Evolutionary conservation across 2,329 filamentous ascomycete species (phyloP), one percentile per base, ranked within the genome.

Genomic region (Ophiostoma sp.): DNA sequence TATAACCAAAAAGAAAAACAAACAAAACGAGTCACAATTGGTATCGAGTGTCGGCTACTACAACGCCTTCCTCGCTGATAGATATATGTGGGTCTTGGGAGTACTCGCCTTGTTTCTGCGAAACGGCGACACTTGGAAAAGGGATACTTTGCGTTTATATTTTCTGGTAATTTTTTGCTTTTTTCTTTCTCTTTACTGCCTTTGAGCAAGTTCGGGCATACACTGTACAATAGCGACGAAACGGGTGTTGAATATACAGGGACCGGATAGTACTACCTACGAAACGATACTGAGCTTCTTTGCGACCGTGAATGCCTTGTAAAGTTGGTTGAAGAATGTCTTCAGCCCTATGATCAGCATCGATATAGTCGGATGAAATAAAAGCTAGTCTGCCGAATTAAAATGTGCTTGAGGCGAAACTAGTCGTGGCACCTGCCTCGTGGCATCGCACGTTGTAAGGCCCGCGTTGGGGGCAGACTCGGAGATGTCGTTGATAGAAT

Each of bases 1-100:
- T 72, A 74, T 48, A 50, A 69, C 52, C 64, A 74, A 71, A 69
- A 69, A 50, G 25, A 59, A 72, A 72, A 48, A 42, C 39, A 63
- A 36, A 50, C 50, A 59, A 52, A 52, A 69, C 22, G 12, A 25
- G 25, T 12, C 5, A 28, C 64, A 31, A 19, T 25, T 55, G 19
- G 39, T 25, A 22, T 52, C 28, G 19, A n/a, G 66, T 7, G 45
- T 45, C 12, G 22, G 61, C 61, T 17, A 25, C 8, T 25, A 25
- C n/a, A 9, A 9, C 9, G 61, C 36, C 36, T 28, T 25, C 22
- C 61, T 28, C 61, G 36, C 25, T 9, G 22, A 22, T 25, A 45
- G 66, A 52, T 69, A 25, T 4, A 25, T 28, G 9, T 55, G 22
- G 42, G 45, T 69, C 22, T 68, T 25, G n/a, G 22, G 63, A 59